A percentile compares a stretch with the other conserved stretches of the same genome.
Conservation (phyloP, 805 yeast species). For the Teunomyces barrocoloradensis region DNA sequence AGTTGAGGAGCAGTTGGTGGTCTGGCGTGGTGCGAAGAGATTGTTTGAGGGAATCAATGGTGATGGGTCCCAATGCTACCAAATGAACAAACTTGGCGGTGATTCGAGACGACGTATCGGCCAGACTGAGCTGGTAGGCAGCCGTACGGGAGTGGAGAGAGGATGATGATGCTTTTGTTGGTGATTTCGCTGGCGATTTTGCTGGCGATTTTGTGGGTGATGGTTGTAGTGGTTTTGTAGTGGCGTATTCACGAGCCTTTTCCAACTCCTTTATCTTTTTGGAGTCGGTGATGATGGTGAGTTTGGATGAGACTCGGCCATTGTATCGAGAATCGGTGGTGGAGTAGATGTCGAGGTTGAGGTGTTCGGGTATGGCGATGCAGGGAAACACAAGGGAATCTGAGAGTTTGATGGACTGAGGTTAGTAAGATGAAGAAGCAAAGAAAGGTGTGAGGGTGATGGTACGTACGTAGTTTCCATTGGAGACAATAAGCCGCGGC, state of each 20-base stretch:
- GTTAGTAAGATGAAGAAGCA: slow-evolving; percentile 16
- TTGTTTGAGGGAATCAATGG: slow-evolving; percentile 26
- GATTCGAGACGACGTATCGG: slow-evolving; percentile 4
- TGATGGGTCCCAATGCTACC: slow-evolving; percentile 48
- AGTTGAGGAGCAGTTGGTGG: slow-evolving; percentile 10
- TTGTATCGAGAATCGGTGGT: slow-evolving; percentile 16
- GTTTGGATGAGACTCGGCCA: slow-evolving; percentile 31
- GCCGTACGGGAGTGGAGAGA: neutral
- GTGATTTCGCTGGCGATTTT: neutral
- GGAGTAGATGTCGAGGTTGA: slow-evolving; percentile 34
- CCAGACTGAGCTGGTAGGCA: slow-evolving; percentile 4
- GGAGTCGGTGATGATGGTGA: slow-evolving; percentile 31
- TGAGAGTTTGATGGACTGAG: slow-evolving; percentile 28
- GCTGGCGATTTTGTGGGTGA: neutral
- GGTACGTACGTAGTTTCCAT: slow-evolving; percentile 34
- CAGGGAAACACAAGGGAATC: slow-evolving; percentile 32
- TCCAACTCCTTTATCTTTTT: slow-evolving; percentile 18
- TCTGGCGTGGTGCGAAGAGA: slow-evolving; percentile 14
- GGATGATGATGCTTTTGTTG: slow-evolving; percentile 1
- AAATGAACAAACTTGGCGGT: slow-evolving; percentile 38
- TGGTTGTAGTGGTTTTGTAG: neutral
- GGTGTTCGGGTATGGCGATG: slow-evolving; percentile 29
- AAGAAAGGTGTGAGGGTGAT: neutral
- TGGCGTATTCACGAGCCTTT: slow-evolving; percentile 1
- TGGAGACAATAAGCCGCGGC: slow-evolving; percentile 36